Evolutionary conservation across 2,329 filamentous ascomycete species (phyloP), one percentile per base, ranked within the genome.

Genomic region (Colletotrichum limetticola): DNA sequence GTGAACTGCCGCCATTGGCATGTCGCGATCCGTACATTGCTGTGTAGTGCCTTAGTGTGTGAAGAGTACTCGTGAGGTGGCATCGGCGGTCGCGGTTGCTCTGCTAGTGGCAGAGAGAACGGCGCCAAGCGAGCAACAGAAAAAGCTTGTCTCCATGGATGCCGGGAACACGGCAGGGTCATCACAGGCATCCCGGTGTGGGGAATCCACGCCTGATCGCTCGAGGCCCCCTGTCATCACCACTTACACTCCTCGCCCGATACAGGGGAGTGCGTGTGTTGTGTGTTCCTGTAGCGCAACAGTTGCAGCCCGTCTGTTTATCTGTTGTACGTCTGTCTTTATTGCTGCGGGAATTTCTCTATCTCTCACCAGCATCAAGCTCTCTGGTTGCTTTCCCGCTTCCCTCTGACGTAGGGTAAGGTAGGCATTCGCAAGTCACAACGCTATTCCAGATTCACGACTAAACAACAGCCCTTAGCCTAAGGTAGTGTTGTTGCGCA

Each of bases 141-240:
- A 59, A 74, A 74, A 74, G 71, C 71, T 74, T 74, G 71, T 72
- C 71, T 74, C 68, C 63, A 71, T 68, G 67, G 71, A 71, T 71
- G 71, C 71, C 68, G 71, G 71, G 58, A 72, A 72, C 56, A 72
- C 57, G 71, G 71, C 71, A 74, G 71, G 68, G 68, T 53, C 60
- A 53, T 24, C 66, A 71, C 55, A 63, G 56, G 60, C 32, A 59
- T 53, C 66, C 49, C 35, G 49, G 55, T 52, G 69, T 63, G 69
- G 68, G 35, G 69, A 61, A 58, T 49, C 19, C 42, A 49, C 42
- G 42, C 42, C 42, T 49, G 42, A 49, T 49, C 42, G 42, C 19
- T 49, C 42, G 19, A 22, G 16, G 7, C 9, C 19, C 42, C 42
- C 42, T 49, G 42, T 49, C 42, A 49, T 14, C 52, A 55, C 52